Percentiles rank a stretch among this genome's conserved stretches.
Evolutionary conservation across 2,329 filamentous ascomycete species (phyloP).

Genomic region (Colletotrichum ledebouriae): DNA sequence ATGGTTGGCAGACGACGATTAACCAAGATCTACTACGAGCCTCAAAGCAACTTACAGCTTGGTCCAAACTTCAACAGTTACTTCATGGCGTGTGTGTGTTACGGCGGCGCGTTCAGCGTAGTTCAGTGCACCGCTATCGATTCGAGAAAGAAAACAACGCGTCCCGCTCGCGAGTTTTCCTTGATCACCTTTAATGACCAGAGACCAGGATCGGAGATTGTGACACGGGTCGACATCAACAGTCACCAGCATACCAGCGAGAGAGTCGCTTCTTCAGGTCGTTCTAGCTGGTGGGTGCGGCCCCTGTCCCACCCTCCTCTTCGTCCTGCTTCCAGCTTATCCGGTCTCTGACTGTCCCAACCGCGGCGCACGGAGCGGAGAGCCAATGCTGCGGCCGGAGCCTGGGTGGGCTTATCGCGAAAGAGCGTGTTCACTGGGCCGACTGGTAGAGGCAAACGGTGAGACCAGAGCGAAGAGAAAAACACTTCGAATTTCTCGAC

Average conservation of each 20-base stretch:
- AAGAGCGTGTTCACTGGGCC: background rate
- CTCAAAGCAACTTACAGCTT: background rate
- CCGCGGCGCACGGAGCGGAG: slow-evolving; percentile 18
- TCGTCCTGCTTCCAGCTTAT: slow-evolving; percentile 7
- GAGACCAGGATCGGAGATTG: slow-evolving; percentile 39
- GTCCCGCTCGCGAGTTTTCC: slow-evolving; percentile 17
- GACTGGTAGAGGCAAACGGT: background rate
- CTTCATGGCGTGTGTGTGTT: too few relatives aligned
- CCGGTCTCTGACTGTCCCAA: background rate
- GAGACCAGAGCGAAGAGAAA: background rate
- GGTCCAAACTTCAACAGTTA: too few relatives aligned
- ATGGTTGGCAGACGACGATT: too few relatives aligned
- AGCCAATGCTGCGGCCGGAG: slow-evolving; percentile 1
- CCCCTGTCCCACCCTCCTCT: slow-evolving; percentile 2
- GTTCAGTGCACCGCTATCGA: too few relatives aligned
- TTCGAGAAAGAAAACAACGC: background rate
- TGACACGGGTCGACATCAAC: slow-evolving; percentile 15
- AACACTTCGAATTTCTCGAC: background rate
- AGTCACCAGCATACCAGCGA: slow-evolving; percentile 23
- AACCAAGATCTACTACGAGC: too few relatives aligned
- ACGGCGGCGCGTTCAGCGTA: too few relatives aligned
- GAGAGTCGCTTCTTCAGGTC: background rate
- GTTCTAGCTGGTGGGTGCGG: slow-evolving; percentile 4
- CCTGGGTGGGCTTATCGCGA: background rate
- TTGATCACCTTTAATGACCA: slow-evolving; percentile 26